phyloP scores from a whole-genome alignment of 1,139 yeast genomes.

The Diutina sp. region DNA sequence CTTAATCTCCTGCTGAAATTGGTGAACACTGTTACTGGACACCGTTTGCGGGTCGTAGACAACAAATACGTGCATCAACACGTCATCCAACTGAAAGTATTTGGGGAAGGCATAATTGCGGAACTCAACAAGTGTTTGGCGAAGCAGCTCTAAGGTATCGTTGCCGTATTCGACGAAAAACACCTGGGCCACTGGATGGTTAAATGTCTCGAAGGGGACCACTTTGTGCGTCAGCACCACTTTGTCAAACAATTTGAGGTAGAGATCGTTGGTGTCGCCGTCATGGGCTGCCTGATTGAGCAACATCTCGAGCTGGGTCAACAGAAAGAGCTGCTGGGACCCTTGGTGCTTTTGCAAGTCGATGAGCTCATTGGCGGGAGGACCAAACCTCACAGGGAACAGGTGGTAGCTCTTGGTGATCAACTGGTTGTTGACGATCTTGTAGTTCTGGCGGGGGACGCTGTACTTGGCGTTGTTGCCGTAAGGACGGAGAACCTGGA shows the following conservation, averaged over 20 bases:
- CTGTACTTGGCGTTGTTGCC: conserved; percentile 36
- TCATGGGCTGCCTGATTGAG: background rate
- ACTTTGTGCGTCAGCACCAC: conserved; percentile 49
- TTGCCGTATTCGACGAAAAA: conserved; percentile 42
- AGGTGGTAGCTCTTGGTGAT: conserved; percentile 30
- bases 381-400: conserved; percentile 33
- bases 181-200: conserved; percentile 77
- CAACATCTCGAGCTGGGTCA: background rate
- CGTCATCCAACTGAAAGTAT: conserved; percentile 46
- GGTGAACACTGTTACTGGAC: conserved; percentile 8
- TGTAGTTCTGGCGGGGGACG: conserved; percentile 22
- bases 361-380: conserved; percentile 26
- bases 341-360: conserved; percentile 14
- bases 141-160: conserved; percentile 37
- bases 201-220: conserved; percentile 78
- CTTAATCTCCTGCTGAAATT: conserved; percentile 22
- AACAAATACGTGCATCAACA: conserved; percentile 34
- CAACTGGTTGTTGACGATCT: conserved; percentile 27
- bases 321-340: conserved; percentile 5
- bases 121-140: conserved; percentile 24
- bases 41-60: conserved; percentile 17
- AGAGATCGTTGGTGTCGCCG: conserved; percentile 20
- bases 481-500: conserved; percentile 26
- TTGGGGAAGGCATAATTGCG: conserved; percentile 37
- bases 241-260: conserved; percentile 45